Conservation (phyloP, 192 early-diverging fungal species). For the Mortierella hygrophila region DNA sequence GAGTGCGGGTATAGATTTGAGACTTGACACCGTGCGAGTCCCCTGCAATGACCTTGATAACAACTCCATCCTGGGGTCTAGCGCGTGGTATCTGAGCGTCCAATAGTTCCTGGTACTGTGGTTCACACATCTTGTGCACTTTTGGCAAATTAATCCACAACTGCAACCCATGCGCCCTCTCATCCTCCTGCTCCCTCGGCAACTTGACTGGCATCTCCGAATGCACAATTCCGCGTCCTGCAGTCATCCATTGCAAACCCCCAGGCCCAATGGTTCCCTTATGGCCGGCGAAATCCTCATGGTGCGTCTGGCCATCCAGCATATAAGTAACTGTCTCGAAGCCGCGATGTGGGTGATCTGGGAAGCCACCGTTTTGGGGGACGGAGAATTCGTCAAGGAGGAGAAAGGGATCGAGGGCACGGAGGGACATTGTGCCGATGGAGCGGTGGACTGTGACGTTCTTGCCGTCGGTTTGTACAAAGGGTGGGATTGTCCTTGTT, state of each 20-base stretch:
- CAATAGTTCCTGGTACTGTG: slow-evolving; percentile 50
- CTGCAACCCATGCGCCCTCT: slow-evolving; percentile 58
- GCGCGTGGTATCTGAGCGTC: slow-evolving; percentile 29
- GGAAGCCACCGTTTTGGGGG: slow-evolving; percentile 25
- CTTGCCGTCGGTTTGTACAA: background rate
- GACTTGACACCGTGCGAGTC: slow-evolving; percentile 28
- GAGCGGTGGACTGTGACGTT: background rate
- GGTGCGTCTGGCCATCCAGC: slow-evolving; percentile 64
- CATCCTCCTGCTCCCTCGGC: background rate
- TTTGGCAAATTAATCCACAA: slow-evolving; percentile 75
- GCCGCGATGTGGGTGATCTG: slow-evolving; percentile 70
- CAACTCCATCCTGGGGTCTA: background rate
- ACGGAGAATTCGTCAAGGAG: slow-evolving; percentile 1
- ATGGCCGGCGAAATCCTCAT: slow-evolving; percentile 71
- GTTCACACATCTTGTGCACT: slow-evolving; percentile 63
- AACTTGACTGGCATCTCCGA: slow-evolving; percentile 59
- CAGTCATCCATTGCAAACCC: slow-evolving; percentile 78
- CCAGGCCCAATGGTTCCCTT: slow-evolving; percentile 59
- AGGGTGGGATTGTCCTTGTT: background rate
- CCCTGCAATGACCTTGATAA: slow-evolving; percentile 45
- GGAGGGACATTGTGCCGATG: background rate
- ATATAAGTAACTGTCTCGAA: slow-evolving; percentile 80
- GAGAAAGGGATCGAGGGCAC: background rate
- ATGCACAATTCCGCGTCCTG: slow-evolving; percentile 73
- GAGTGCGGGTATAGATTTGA: slow-evolving; percentile 23